Base-by-base conservation (phyloP, 148 eudicot genomes). In the Diospyros kaki region DNA sequence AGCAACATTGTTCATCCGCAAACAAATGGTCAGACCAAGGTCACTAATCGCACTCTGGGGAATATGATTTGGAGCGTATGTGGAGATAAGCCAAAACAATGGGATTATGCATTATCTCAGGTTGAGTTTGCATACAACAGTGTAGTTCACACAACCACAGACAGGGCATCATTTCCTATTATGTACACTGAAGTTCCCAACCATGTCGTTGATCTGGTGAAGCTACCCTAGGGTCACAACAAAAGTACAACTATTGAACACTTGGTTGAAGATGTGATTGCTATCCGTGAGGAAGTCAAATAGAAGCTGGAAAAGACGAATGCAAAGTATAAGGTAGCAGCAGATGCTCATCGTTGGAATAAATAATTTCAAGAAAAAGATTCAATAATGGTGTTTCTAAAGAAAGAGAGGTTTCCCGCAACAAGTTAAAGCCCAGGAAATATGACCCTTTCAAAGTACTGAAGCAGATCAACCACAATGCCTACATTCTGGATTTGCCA, bases 111-210 rank as follows among this genome's bases (percentile, higher is more conserved):
- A 1, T 6, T 69, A 6, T 59, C 73, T 4, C 9, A 51, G 6
- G 73, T 59, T 3, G 59, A 69, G 42, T 69, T 69, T 39, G 41
- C 59, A 3, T 69, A 69, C 15, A 69, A 69, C 15, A 52, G 10
- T 11, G 46, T 39, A 9, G 28, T 17, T 7, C 13, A 17, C 39
- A 43, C 38, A 15, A 68, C 28, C 53, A 46, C 55, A 5, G 56
- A 10, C 28, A 9, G 11, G 4, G 6, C 4, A 17, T 56, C 71
- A 13, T 68, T 68, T 46, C n/a, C 46, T 55, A 55, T 55, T 2
- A 14, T 48, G 59, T 9, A 55, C 12, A 10, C 0, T 6, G 15
- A 14, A 6, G 12, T 10, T 14, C 59, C 12, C 59, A 55, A 1
- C 9, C 4, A 4, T 4, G 52, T 14, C 12, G 3, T 10, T 0